Base-by-base conservation (phyloP, 108 stramenopile genomes). In the Fistulifera pelliculosa region DNA sequence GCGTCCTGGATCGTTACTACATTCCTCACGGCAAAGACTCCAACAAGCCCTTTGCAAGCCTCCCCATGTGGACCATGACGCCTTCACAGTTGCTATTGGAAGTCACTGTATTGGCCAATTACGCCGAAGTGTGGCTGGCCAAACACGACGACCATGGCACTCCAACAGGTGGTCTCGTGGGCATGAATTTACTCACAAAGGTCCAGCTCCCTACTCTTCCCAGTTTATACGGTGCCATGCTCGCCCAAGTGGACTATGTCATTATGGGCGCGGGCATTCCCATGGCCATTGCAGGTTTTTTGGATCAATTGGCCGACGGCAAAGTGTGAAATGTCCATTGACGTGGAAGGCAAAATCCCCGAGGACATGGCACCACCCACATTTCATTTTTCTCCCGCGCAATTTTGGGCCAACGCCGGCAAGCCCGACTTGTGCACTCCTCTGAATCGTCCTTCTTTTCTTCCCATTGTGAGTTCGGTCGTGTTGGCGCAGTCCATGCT, bases 181-280 rank as follows among this genome's bases (percentile, higher is more conserved):
- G 74, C 23, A 51, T 71, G 22, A 75, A 75, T 55, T 57, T 61
- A 25, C 60, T 75, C 41, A 75, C 69, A 17, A 75, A 75, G 60
- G 69, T 75, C 22, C 56, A 65, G 19, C 41, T 75, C 43, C 74
- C 74, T 0, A 75, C 74, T 16, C 58, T 70, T 19, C 55, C 69
- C 15, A 60, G 57, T 12, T 40, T 75, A 12, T 75, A 75, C 45
- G 74, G 74, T 14, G 74, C 74, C 40, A 75, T 75, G 74, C 27
- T 75, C 3, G 74, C 74, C 7, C 69, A 57, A 0, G 74, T 75
- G 19, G 74, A 75, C 47, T 75, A 75, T 41, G 54, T 75, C 41
- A 58, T 75, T 48, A 75, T 75, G 74, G 74, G 74, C 2, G 74
- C 74, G 16, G 74, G 74, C 18, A 75, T 75, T 52, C 74, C 74